Conservation (phyloP, 2,329 filamentous ascomycete genomes). For the Sporothrix protearum region DNA sequence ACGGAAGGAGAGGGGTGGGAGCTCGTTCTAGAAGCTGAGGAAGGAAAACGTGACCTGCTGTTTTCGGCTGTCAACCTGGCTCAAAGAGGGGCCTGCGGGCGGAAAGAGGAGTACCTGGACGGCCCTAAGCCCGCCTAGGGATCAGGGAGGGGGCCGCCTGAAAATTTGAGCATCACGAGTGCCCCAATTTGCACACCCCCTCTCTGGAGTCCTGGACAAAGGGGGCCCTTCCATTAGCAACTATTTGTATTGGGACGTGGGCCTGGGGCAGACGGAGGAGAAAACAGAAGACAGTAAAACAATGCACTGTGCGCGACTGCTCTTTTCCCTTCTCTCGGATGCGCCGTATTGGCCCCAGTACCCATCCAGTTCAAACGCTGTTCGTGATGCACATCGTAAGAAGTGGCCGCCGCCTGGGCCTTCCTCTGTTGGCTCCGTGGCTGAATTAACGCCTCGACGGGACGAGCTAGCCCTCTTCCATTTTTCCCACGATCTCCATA, state of each 20-base stretch:
- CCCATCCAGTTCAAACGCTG: neutral
- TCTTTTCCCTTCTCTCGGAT: neutral
- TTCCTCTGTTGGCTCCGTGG: neutral
- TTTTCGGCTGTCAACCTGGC: neutral
- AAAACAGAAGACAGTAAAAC: neutral
- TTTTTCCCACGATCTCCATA: neutral
- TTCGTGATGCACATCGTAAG: neutral
- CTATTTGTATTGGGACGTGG: neutral
- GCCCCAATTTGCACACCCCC: neutral
- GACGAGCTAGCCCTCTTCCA: neutral
- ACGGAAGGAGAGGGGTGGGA: neutral
- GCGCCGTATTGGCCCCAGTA: neutral
- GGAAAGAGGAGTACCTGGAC: neutral
- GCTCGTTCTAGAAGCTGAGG: conserved; percentile 11
- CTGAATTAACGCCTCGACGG: no score
- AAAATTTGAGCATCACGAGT: conserved; percentile 20
- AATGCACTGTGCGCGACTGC: conserved; percentile 12
- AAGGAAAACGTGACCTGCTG: conserved; percentile 15
- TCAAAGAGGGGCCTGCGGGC: conserved; percentile 3
- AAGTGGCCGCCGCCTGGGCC: neutral
- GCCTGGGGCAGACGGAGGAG: neutral
- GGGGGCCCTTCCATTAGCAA: conserved; percentile 4
- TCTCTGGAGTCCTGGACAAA: conserved; percentile 6
- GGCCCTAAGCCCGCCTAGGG: neutral
- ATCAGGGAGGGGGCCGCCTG: conserved; percentile 12